Evolutionary conservation across 257 asterid species (phyloP), one percentile per base, ranked within the genome.

Genomic region (Coffea eugenioides): DNA sequence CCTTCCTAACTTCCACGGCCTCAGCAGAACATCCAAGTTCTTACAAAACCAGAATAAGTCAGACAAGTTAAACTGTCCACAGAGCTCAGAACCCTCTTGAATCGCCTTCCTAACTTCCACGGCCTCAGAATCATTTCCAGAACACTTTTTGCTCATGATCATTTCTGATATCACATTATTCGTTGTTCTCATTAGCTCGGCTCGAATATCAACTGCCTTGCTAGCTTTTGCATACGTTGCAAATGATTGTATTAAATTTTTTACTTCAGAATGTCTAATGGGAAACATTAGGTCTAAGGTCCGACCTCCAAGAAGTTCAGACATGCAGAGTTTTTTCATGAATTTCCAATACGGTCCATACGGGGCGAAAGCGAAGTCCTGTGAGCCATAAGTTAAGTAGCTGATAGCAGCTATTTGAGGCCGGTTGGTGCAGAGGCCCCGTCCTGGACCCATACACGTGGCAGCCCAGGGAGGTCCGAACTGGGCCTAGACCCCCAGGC

Each of bases 291-390:
- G 79, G 75, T 92, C 94, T 5, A 92, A 77, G 5, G 91, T 90
- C 0, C 77, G 85, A 3, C 90, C 90, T 0, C 94, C 91, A 1
- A 92, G 93, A 36, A 91, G 94, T 67, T 88, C 91, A 21, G 93
- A 86, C 88, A 91, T 90, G 85, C 96, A 91, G 39, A 92, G 73
- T 31, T 90, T 92, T 86, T 89, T 90, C 89, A 91, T 92, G 88
- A 90, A 91, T 81, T 89, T 91, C 94, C 96, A 92, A 76, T 87
- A 91, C 0, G 88, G 73, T 11, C 97, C 97, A 64, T 92, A 91
- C 2, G 92, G 93, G 0, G 96, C 93, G 23, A 90, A 90, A 0
- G 96, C 82, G 67, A 92, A 91, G 79, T 87, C 96, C 39, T 89
- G 87, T 4, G 91, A 86, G 41, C 96, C 96, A 20, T 92, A 92